A percentile compares a stretch with the other conserved stretches of the same genome.
These are phyloP conservation scores for Diaporthe destruens DNA, from an alignment of 2,329 filamentous ascomycete genomes.

Conservation along the genomic window DNA sequence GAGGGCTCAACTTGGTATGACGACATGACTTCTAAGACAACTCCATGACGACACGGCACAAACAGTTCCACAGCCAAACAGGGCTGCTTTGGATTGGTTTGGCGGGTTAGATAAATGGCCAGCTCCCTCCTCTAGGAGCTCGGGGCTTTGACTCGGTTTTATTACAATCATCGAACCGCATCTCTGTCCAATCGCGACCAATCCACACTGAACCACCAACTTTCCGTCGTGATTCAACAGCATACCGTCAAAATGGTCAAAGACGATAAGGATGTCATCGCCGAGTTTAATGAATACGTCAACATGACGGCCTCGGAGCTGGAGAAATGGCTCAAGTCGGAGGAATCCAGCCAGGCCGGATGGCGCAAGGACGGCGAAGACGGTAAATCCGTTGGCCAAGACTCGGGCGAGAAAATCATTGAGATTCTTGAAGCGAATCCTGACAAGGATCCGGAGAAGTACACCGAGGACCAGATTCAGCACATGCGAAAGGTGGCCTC, in stretches of 20 bases:
- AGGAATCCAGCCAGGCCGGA: conserved; percentile 69
- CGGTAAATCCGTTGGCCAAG: conserved; percentile 74
- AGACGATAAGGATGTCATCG: conserved; percentile 51
- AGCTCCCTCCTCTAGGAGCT: not conserved
- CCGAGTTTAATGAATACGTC: conserved; percentile 75
- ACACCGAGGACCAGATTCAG: conserved; percentile 65
- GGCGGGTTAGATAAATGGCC: not conserved
- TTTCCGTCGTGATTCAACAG: not conserved
- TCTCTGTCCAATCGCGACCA: not conserved
- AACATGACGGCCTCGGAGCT: conserved; percentile 75
- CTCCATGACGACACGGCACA: conserved; percentile 38
- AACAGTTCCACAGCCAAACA: conserved; percentile 16
- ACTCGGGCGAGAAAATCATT: conserved; percentile 73
- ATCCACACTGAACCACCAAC: no score
- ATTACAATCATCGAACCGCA: not conserved
- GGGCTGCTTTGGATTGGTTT: not conserved
- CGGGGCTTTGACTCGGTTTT: not conserved
- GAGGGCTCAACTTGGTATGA: conserved; percentile 32
- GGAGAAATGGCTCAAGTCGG: conserved; percentile 70
- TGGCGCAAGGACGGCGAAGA: conserved; percentile 70
- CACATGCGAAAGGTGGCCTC: conserved; percentile 75
- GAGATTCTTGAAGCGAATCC: conserved; percentile 73
- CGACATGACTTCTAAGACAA: conserved; percentile 38
- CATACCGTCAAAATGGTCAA: conserved; percentile 43
- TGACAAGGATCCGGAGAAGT: conserved; percentile 66